phyloP scores from a whole-genome alignment of 148 eudicot species.

The Dianthus caryophyllus region DNA sequence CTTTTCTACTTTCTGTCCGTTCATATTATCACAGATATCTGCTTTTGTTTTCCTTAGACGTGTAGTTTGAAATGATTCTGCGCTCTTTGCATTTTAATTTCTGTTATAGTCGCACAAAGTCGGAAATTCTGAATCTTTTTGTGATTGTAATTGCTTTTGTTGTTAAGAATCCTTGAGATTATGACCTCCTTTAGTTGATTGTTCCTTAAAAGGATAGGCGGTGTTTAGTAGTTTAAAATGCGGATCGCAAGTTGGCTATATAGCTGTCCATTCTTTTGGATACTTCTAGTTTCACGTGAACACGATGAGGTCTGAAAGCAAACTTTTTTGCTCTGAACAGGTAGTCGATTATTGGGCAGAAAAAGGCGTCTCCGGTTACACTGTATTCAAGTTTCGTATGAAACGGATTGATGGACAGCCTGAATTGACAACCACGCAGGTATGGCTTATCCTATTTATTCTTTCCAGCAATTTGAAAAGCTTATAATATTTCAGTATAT shows the following conservation, averaged over 20 bases:
- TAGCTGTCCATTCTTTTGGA: neutral
- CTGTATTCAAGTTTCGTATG: constrained; percentile 69
- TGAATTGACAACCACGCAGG: constrained; percentile 68
- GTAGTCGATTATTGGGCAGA: constrained; percentile 78
- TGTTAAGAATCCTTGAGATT: too few relatives aligned
- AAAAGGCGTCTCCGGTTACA: constrained; percentile 74
- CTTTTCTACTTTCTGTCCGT: neutral
- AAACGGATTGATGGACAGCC: constrained; percentile 80
- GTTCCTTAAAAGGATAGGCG: neutral
- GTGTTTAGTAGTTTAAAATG: neutral
- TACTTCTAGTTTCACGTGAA: neutral
- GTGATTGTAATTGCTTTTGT: neutral
- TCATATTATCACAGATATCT: neutral
- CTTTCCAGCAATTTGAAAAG: neutral
- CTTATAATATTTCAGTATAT: too few relatives aligned
- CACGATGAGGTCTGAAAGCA: neutral
- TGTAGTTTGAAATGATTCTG: neutral
- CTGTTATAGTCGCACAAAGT: neutral
- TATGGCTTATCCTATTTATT: constrained; percentile 11
- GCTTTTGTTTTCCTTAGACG: neutral
- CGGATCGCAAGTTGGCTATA: neutral
- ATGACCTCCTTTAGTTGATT: too few relatives aligned
- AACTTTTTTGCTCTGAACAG: constrained; percentile 31
- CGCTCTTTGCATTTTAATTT: neutral
- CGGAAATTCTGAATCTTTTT: neutral